Base-by-base conservation (phyloP, 2,329 filamentous ascomycete species). In the Trichothecium roseum region DNA sequence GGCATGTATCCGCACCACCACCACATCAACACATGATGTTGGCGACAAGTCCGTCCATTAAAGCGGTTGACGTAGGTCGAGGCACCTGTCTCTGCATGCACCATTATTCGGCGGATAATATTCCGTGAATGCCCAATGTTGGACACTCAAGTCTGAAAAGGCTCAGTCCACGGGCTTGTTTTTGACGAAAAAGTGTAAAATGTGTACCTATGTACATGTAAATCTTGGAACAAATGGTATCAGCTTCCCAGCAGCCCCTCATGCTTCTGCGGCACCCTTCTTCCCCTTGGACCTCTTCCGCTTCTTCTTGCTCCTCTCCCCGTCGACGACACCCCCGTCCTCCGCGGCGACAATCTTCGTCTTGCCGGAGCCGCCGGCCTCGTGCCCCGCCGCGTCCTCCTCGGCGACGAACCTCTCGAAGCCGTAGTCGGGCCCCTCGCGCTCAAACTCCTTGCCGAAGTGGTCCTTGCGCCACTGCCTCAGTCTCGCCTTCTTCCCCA, bases 401-500 rank as follows among this genome's bases (percentile, higher is more conserved):
- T 33, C 49, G 35, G 45, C 37, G 16, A 29, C 27, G 33, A 39
- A 20, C 36, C 36, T 42, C 45, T 72, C 70, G 32, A 75, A 74
- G n/a, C 69, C 71, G 45, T 66, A 76, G 5, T 69, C 73, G 16
- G 73, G 72, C 0, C 72, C 73, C 4, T 66, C 65, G 36, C 62
- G 55, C 59, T 74, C 72, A 43, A 55, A 77, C 48, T 74, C 73
- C 31, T 55, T 56, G 14, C 76, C 77, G 52, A 81, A 81, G 13
- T 69, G 70, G 37, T 79, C 75, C 40, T 68, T 64, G 34, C 77
- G 76, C 91, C 91, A 98, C 62, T 95, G 75, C 52, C 87, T 69
- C 41, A 98, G 66, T 15, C 89, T 72, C 7, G 84, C 85, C 65
- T 96, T 96, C 74, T 96, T 98, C 44, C 85, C 83, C 20, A 96